phyloP scores from a whole-genome alignment of 2,329 filamentous ascomycete genomes.

The Ophiosphaerella korrae region DNA sequence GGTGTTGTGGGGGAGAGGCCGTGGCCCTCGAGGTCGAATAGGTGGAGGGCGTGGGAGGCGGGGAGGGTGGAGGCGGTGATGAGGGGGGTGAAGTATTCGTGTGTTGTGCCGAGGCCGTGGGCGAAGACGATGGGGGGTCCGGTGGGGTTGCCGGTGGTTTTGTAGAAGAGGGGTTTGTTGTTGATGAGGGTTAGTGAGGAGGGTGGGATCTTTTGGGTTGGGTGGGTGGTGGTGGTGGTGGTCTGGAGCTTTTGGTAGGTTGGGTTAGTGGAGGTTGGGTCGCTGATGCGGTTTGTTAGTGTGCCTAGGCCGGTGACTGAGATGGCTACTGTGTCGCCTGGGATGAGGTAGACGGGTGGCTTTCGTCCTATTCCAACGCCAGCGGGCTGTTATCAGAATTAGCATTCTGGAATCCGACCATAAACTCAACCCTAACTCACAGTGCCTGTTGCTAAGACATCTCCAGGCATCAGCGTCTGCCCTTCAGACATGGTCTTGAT shows the following conservation, averaged over 20 bases:
- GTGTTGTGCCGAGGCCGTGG: conserved; percentile 60
- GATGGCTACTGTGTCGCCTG: conserved; percentile 30
- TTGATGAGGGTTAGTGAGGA: conserved; percentile 47
- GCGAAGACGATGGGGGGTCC: conserved; percentile 54
- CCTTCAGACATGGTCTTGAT: conserved; percentile 55
- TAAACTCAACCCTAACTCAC: conserved; percentile 50
- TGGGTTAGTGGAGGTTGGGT: conserved; percentile 52
- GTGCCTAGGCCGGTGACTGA: conserved; percentile 34
- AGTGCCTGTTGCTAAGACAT: conserved; percentile 57
- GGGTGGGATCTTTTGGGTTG: conserved; percentile 24
- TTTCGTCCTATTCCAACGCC: conserved; percentile 49
- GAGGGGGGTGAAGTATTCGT: conserved; percentile 54
- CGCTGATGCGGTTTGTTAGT: conserved; percentile 43
- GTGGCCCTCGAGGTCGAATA: conserved; percentile 63
- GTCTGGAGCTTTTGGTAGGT: conserved; percentile 20
- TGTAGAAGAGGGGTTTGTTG: conserved; percentile 51
- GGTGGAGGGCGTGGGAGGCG: conserved; percentile 44
- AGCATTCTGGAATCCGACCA: conserved; percentile 53
- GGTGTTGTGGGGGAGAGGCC: conserved; percentile 60
- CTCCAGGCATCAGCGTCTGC: conserved; percentile 53
- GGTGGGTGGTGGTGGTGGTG: conserved; percentile 48
- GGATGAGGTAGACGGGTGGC: conserved; percentile 38
- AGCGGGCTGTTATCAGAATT: conserved; percentile 53
- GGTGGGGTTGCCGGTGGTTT: conserved; percentile 27
- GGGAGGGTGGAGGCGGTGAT: conserved; percentile 43